Evolutionary conservation across 2,329 filamentous ascomycete genomes (phyloP).

Genomic region (Colletotrichum shisoi): DNA sequence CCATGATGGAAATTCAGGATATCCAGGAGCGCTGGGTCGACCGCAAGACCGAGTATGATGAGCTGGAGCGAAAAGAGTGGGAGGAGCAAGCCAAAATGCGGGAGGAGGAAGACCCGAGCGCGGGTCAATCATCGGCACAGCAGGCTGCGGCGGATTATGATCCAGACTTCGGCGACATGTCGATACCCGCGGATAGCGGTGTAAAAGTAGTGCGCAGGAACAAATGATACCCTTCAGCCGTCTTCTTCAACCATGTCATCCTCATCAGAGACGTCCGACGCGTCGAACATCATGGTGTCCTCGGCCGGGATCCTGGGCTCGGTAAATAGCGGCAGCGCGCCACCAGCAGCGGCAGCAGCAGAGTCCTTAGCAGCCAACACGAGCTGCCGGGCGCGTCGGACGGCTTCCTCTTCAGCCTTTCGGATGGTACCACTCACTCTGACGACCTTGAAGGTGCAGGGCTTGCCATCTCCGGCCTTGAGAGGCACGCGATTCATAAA

Average conservation of each 20-base stretch:
- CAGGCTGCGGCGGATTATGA: slow-evolving; percentile 52
- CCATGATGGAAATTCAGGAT: slow-evolving; percentile 81
- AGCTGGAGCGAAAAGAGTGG: slow-evolving; percentile 75
- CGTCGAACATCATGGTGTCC: slow-evolving; percentile 53
- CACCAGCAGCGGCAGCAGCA: slow-evolving; percentile 17
- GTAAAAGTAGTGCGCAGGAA: slow-evolving; percentile 75
- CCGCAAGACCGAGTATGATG: slow-evolving; percentile 85
- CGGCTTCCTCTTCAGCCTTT: slow-evolving; percentile 89
- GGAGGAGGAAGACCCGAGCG: slow-evolving; percentile 44
- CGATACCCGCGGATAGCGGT: slow-evolving; percentile 66
- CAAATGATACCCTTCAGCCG: slow-evolving; percentile 59
- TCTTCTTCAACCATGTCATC: slow-evolving; percentile 58
- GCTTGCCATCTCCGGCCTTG: slow-evolving; percentile 58
- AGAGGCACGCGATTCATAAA: slow-evolving; percentile 76
- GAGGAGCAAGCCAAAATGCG: slow-evolving; percentile 73
- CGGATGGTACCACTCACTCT: slow-evolving; percentile 91
- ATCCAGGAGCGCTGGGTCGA: slow-evolving; percentile 97
- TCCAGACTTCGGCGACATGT: slow-evolving; percentile 61
- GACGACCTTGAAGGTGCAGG: slow-evolving; percentile 84
- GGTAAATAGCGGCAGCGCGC: slow-evolving; percentile 24
- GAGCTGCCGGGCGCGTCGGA: slow-evolving; percentile 75
- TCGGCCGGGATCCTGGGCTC: slow-evolving; percentile 73
- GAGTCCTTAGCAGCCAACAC: slow-evolving; percentile 69
- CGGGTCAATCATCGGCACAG: slow-evolving; percentile 9
- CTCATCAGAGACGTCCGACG: slow-evolving; percentile 53